A percentile compares a stretch with the other conserved stretches of the same genome.
These are phyloP conservation scores for Geotrichum bryndzae DNA, from an alignment of 1,139 yeast species.

Conservation along the genomic window DNA sequence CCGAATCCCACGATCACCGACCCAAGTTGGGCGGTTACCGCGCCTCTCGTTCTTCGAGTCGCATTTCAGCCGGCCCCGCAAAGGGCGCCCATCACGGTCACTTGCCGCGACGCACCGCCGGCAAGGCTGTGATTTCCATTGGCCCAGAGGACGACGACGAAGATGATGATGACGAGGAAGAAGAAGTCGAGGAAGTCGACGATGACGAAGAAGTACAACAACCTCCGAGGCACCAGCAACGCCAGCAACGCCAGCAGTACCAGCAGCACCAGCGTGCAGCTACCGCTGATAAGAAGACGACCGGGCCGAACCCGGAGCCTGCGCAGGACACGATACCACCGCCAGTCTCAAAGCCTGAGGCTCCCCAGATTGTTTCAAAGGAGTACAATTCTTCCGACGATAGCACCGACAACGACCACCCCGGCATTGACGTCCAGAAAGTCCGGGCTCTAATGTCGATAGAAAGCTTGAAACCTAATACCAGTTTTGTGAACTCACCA, in stretches of 20 bases:
- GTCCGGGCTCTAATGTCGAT: background rate
- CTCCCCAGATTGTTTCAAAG: background rate
- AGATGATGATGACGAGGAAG: slow-evolving; percentile 35
- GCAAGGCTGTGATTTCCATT: slow-evolving; percentile 13
- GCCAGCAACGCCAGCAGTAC: too few relatives aligned
- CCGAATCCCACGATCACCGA: background rate
- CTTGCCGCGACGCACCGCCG: slow-evolving; percentile 5
- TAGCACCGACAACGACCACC: background rate
- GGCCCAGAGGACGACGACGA: slow-evolving; percentile 19
- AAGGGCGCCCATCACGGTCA: background rate
- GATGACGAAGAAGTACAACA: background rate
- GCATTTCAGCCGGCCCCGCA: background rate
- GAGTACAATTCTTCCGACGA: background rate
- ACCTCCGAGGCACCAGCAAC: background rate
- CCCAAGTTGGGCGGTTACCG: background rate
- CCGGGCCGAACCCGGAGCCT: background rate
- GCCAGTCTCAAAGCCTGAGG: background rate
- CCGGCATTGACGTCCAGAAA: background rate
- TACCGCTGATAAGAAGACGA: background rate
- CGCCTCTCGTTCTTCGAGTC: background rate
- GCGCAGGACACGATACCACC: background rate
- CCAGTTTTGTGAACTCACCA: slow-evolving; percentile 20
- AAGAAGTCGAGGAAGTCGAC: background rate
- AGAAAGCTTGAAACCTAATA: slow-evolving; percentile 9
- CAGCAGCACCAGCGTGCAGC: too few relatives aligned